Evolutionary conservation across 768 basidiomycete species (phyloP).

Genomic region (Lepiota venenata): DNA sequence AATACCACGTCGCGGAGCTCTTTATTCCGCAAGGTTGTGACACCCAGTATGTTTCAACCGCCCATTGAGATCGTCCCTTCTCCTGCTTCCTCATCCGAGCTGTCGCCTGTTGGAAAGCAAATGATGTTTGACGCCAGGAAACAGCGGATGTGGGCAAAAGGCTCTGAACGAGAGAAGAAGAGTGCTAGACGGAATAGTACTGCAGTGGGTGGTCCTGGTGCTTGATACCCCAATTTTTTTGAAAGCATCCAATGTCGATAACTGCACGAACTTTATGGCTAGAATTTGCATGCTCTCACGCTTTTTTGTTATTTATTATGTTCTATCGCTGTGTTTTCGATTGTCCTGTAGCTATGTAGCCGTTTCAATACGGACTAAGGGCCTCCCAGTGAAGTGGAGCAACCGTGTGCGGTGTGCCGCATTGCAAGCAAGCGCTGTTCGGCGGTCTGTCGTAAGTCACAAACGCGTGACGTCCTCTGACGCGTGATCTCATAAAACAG

Average conservation of each 20-base stretch:
- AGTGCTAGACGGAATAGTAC: conserved; percentile 12
- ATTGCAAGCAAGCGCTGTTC: too few species aligned
- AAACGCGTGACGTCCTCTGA: conserved; percentile 16
- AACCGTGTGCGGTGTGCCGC: too few species aligned
- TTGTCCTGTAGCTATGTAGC: neutral
- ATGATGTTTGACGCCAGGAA: conserved; percentile 65
- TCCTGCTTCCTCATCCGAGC: conserved; percentile 68
- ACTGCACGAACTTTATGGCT: conserved; percentile 5
- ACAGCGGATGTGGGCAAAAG: conserved; percentile 37
- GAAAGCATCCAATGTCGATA: conserved; percentile 1
- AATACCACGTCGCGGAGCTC: conserved; percentile 28
- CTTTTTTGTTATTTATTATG: neutral
- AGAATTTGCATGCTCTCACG: conserved; percentile 6
- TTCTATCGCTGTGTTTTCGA: neutral
- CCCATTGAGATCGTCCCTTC: conserved; percentile 47
- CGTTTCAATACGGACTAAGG: neutral
- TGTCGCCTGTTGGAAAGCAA: conserved; percentile 64
- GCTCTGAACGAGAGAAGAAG: conserved; percentile 27
- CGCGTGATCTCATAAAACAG: conserved; percentile 8
- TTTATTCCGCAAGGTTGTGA: conserved; percentile 33
- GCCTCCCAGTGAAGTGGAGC: too few species aligned
- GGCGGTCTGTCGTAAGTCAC: conserved; percentile 12
- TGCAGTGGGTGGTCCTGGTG: neutral
- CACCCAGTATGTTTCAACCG: conserved; percentile 43
- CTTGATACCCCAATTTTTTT: neutral